A percentile compares a stretch with the other conserved stretches of the same genome.
These are phyloP conservation scores for Trifolium repens DNA, from an alignment of 306 rosid species.

Conservation along the genomic window DNA sequence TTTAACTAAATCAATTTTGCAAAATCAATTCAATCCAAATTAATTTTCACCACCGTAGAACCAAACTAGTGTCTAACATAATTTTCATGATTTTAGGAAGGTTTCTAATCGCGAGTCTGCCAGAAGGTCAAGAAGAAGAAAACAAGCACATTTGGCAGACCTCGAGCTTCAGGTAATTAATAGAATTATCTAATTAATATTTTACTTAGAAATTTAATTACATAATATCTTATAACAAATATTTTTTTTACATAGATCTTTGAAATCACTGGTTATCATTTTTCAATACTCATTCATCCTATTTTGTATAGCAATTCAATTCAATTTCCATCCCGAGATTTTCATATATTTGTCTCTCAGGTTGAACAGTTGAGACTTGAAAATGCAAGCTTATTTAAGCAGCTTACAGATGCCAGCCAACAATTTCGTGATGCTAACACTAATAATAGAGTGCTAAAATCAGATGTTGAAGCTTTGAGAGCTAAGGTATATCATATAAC, in stretches of 20 bases:
- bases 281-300: neutral
- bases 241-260: neutral
- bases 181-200: neutral
- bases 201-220: neutral
- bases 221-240: neutral
- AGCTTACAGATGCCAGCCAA: conserved; percentile 66
- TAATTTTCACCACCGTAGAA: no score
- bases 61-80: neutral
- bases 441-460: conserved; percentile 73
- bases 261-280: neutral
- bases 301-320: neutral
- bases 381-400: conserved; percentile 60
- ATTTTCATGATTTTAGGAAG: conserved; percentile 45
- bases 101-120: conserved; percentile 53
- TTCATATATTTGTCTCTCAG: conserved; percentile 44
- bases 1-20: neutral
- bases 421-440: conserved; percentile 74
- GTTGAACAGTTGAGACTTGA: conserved; percentile 65
- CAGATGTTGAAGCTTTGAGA: conserved; percentile 90
- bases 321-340: conserved; percentile 11
- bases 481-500: conserved; percentile 65
- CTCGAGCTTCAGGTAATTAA: conserved; percentile 46
- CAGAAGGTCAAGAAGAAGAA: conserved; percentile 51
- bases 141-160: conserved; percentile 47
- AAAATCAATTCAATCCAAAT: no score